phyloP scores from a whole-genome alignment of 2,329 filamentous ascomycete species.

The Cordyceps fumosorosea region DNA sequence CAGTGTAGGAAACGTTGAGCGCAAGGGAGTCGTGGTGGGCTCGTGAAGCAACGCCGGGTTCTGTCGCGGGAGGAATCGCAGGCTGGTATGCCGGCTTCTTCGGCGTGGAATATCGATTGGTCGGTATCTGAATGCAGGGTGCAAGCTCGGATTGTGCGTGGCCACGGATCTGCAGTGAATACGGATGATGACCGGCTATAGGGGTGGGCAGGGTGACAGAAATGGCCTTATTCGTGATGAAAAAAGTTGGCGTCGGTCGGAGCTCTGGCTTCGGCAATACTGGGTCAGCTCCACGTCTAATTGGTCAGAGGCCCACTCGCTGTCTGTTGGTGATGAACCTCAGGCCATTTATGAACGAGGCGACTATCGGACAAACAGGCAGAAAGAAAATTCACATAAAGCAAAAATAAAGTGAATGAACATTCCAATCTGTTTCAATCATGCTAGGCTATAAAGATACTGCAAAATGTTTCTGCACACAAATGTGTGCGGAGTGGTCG shows the following conservation, averaged over 20 bases:
- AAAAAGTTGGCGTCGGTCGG: slow-evolving; percentile 11
- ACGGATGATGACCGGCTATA: neutral
- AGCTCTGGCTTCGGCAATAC: slow-evolving; percentile 12
- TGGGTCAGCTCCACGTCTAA: slow-evolving; percentile 1
- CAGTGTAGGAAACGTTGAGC: neutral
- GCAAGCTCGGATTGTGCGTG: neutral
- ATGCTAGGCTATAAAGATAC: neutral
- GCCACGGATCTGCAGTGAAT: neutral
- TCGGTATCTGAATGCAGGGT: neutral
- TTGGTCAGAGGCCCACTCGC: slow-evolving; percentile 7
- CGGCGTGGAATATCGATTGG: neutral
- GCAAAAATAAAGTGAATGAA: neutral
- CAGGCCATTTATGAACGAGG: neutral
- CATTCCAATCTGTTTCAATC: neutral
- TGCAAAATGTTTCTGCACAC: neutral
- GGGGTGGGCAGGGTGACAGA: neutral
- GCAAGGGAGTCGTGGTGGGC: neutral
- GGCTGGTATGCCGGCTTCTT: neutral
- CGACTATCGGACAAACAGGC: no score
- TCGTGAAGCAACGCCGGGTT: neutral
- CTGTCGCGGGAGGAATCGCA: neutral
- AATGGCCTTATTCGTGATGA: neutral
- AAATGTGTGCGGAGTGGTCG: slow-evolving; percentile 1
- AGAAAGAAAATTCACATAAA: neutral
- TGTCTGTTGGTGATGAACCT: neutral